Percentiles rank a stretch among this genome's conserved stretches.
These are phyloP conservation scores for Aureobasidium subglaciale DNA, from an alignment of 2,329 filamentous ascomycete genomes.

Conservation along the genomic window DNA sequence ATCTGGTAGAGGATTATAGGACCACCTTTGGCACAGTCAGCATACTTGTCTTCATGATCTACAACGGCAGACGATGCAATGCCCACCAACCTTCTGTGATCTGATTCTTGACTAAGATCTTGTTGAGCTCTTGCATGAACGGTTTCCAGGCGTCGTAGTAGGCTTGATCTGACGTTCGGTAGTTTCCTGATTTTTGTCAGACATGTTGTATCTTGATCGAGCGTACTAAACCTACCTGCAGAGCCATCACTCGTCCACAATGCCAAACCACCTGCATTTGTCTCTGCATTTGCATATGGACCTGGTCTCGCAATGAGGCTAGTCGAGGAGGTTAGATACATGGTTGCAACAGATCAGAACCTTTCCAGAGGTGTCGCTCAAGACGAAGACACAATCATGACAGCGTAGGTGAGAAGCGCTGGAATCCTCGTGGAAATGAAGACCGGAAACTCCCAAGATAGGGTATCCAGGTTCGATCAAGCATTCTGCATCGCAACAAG, in stretches of 20 bases:
- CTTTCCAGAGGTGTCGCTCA: no score
- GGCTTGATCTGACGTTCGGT: slow-evolving; percentile 45
- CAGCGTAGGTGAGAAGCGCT: no score
- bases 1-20: slow-evolving; percentile 52
- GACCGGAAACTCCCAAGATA: no score
- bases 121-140: slow-evolving; percentile 41
- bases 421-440: no score
- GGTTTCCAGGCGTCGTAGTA: slow-evolving; percentile 46
- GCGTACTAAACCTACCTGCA: slow-evolving; percentile 35
- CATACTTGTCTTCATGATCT: no score
- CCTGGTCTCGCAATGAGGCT: slow-evolving; percentile 39
- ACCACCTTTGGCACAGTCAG: slow-evolving; percentile 30
- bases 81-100: slow-evolving; percentile 46
- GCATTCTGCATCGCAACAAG: no score
- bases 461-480: no score
- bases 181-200: slow-evolving; percentile 15
- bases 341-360: no score
- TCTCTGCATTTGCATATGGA: slow-evolving; percentile 58
- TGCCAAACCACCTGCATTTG: slow-evolving; percentile 54
- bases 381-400: no score
- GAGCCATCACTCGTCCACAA: slow-evolving; percentile 55
- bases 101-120: slow-evolving; percentile 47
- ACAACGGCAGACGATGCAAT: no score
- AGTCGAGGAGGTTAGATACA: no score
- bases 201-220: background rate